Evolutionary conservation across 768 basidiomycete species (phyloP).

Genomic region (Tubosaeta sp.): DNA sequence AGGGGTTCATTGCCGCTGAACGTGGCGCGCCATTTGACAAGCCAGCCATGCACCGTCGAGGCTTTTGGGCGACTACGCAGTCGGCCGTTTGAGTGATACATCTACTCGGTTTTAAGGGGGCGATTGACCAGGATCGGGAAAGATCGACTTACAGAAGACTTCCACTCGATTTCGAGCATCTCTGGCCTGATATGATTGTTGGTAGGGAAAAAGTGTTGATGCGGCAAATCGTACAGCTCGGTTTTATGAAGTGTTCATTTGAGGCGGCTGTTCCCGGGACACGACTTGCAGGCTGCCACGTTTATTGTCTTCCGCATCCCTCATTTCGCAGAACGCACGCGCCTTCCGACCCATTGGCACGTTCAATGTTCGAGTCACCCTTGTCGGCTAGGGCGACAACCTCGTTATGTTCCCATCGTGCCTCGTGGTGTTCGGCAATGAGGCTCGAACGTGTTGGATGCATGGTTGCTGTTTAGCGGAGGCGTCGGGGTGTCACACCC

Average conservation of each 20-base stretch:
- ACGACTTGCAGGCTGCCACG: slow-evolving; percentile 1
- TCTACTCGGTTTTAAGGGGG: slow-evolving; percentile 14
- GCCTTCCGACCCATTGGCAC: background rate
- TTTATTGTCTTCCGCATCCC: slow-evolving; percentile 7
- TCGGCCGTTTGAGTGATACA: slow-evolving; percentile 35
- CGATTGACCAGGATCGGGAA: background rate
- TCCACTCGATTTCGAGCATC: slow-evolving; percentile 33
- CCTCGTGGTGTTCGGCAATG: slow-evolving; percentile 18
- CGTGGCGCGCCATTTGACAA: slow-evolving; percentile 75
- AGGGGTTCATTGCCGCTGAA: slow-evolving; percentile 57
- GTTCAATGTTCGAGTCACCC: slow-evolving; percentile 6
- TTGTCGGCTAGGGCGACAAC: slow-evolving; percentile 1
- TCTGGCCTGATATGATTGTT: background rate
- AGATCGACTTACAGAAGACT: slow-evolving; percentile 27
- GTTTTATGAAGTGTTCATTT: background rate
- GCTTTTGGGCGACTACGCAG: slow-evolving; percentile 47
- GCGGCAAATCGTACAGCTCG: slow-evolving; percentile 8
- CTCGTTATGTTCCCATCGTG: slow-evolving; percentile 14
- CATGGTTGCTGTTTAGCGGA: slow-evolving; percentile 16
- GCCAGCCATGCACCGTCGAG: slow-evolving; percentile 70
- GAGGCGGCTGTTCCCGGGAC: slow-evolving; percentile 14
- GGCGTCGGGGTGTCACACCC: background rate
- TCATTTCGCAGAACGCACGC: slow-evolving; percentile 1
- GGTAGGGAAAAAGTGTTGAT: slow-evolving; percentile 7
- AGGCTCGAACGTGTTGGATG: slow-evolving; percentile 16